These are phyloP conservation scores for Zychaea mexicana DNA, from an alignment of 371 early-diverging fungal species.

Conservation along the genomic window DNA sequence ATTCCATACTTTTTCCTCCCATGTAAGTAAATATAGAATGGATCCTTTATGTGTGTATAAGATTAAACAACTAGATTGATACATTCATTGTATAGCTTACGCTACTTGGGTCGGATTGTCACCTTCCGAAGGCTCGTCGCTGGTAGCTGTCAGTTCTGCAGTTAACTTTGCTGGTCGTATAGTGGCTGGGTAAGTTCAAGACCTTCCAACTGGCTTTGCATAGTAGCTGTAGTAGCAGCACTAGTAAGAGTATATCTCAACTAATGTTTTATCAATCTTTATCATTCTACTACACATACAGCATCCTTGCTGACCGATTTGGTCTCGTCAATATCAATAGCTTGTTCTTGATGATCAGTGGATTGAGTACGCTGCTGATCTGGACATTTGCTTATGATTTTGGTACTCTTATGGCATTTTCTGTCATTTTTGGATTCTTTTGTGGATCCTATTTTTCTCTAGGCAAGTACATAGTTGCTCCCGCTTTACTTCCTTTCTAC, in stretches of 20 bases:
- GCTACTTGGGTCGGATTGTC: conserved; percentile 26
- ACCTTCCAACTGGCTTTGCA: background rate
- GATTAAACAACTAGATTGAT: background rate
- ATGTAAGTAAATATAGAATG: conserved; percentile 9
- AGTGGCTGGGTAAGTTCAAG: background rate
- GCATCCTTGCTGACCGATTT: conserved; percentile 43
- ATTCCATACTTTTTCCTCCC: conserved; percentile 23
- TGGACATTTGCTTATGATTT: conserved; percentile 38
- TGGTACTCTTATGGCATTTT: conserved; percentile 24
- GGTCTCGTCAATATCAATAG: conserved; percentile 48
- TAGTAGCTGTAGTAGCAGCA: background rate
- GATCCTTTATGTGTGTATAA: background rate
- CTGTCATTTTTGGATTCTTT: conserved; percentile 22
- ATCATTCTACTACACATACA: conserved; percentile 5
- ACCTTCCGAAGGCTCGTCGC: conserved; percentile 23
- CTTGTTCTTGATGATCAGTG: conserved; percentile 30
- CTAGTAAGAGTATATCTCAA: background rate
- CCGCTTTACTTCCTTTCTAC: background rate
- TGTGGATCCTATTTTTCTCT: conserved; percentile 21
- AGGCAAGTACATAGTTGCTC: background rate
- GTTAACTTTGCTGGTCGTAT: conserved; percentile 55
- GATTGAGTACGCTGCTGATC: conserved; percentile 19
- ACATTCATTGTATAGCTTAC: conserved; percentile 18
- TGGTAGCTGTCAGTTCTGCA: conserved; percentile 41
- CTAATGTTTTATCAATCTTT: no score